These are phyloP conservation scores for Sporobolomyces roseus DNA, from an alignment of 768 basidiomycete genomes.

Conservation along the genomic window DNA sequence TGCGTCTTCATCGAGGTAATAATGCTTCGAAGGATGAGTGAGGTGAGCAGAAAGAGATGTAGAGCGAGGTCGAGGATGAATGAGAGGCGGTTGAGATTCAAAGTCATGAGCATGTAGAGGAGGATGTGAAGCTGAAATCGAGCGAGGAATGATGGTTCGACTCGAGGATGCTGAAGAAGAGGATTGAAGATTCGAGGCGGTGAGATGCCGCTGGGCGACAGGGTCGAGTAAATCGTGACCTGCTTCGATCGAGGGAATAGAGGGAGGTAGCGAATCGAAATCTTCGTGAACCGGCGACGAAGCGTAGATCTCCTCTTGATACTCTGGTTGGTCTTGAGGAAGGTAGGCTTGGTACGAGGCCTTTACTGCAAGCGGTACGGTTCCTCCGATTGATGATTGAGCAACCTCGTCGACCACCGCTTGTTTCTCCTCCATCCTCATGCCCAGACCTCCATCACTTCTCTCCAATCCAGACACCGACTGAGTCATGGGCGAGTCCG, in stretches of 20 bases:
- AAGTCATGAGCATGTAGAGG: background rate
- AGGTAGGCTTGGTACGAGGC: background rate
- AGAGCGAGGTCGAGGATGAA: slow-evolving; percentile 26
- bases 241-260: slow-evolving; percentile 12
- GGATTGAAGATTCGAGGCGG: background rate
- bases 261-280: background rate
- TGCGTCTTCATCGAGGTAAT: slow-evolving; percentile 5
- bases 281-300: background rate
- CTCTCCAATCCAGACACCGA: background rate
- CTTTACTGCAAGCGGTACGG: background rate
- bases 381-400: background rate
- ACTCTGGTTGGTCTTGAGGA: background rate
- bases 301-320: background rate
- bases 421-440: slow-evolving; percentile 5
- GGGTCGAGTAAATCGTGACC: slow-evolving; percentile 19
- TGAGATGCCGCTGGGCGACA: background rate
- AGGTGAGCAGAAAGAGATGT: slow-evolving; percentile 22
- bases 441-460: background rate
- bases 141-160: background rate
- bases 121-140: slow-evolving; percentile 3
- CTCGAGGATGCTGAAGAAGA: background rate
- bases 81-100: background rate
- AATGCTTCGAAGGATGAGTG: slow-evolving; percentile 12
- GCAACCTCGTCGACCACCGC: slow-evolving; percentile 7
- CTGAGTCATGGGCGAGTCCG: slow-evolving; percentile 2